Base-by-base conservation (phyloP, 2,329 filamentous ascomycete genomes). In the Colletotrichum simmondsii region DNA sequence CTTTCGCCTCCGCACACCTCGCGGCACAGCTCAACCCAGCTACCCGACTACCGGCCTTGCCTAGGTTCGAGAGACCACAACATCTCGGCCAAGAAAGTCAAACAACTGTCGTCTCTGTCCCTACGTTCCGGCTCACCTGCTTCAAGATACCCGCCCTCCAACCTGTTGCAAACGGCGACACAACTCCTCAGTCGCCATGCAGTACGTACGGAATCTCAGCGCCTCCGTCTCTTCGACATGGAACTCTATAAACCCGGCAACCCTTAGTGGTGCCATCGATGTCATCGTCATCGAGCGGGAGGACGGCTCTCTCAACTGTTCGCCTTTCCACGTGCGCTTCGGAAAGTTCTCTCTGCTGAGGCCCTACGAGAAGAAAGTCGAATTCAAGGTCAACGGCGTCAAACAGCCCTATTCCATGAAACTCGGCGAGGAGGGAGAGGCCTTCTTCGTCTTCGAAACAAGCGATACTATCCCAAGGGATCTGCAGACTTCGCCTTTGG, bases 231-330 rank as follows among this genome's bases (percentile, higher is more conserved):
- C 95, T 78, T 98, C 97, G 86, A 96, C 97, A 83, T 99, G 97
- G 97, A 99, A 99, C 85, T 98, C 95, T 30, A 97, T 99, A 88
- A 99, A 99, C 83, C 97, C 97, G 63, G 95, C 97, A 57, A 99
- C 97, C 14, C 90, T 99, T 70, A 98, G 95, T 85, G 97, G 97
- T 80, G 97, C 97, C 80, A 98, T 99, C 85, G 97, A 99, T 88
- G 96, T 98, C 77, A 98, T 99, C 77, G 96, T 99, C 68, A 95
- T 99, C 72, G 95, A 99, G 84, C 95, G 97, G 77, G 94, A 96
- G 81, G 97, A 99, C 88, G 97, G 94, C 85, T 88, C 86, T 53
- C 89, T 98, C 71, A 92, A 93, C 76, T 99, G 97, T 85, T 98
- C 96, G 32, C 97, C 97, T 62, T 99, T 99, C 84, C 97, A 99